These are phyloP conservation scores for Lachnellula arida DNA, from an alignment of 2,329 filamentous ascomycete species.

Conservation along the genomic window DNA sequence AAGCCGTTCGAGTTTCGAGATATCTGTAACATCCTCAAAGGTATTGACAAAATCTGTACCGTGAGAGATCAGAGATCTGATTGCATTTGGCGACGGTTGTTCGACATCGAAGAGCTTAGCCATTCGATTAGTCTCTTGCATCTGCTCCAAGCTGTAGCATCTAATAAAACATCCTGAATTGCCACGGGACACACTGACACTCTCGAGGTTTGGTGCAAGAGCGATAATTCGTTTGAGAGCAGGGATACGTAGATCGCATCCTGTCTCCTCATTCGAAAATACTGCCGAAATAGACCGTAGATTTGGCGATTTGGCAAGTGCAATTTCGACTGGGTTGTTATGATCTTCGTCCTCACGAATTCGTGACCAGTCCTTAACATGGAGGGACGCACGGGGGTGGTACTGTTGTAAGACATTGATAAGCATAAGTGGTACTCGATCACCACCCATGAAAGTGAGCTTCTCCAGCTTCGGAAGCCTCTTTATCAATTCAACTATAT, in stretches of 20 bases:
- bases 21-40: not conserved
- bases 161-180: not conserved
- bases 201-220: not conserved
- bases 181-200: not conserved
- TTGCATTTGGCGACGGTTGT: not conserved
- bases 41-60: not conserved
- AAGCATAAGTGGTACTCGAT: not conserved
- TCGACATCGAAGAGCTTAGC: not conserved
- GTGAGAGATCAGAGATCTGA: not conserved
- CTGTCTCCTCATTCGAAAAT: not conserved
- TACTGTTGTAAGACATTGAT: not conserved
- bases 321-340: not conserved
- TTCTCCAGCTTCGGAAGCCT: not conserved
- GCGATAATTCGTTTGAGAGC: conserved; percentile 1
- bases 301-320: conserved; percentile 1
- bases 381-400: conserved; percentile 1
- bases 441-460: not conserved
- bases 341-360: not conserved
- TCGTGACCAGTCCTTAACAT: not conserved
- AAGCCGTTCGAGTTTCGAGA: not conserved
- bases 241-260: not conserved
- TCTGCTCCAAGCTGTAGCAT: not conserved
- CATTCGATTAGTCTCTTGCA: not conserved
- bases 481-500: not conserved
- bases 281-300: not conserved